Evolutionary conservation across 805 yeast species (phyloP).

Genomic region (Isabelozyma gotoi): DNA sequence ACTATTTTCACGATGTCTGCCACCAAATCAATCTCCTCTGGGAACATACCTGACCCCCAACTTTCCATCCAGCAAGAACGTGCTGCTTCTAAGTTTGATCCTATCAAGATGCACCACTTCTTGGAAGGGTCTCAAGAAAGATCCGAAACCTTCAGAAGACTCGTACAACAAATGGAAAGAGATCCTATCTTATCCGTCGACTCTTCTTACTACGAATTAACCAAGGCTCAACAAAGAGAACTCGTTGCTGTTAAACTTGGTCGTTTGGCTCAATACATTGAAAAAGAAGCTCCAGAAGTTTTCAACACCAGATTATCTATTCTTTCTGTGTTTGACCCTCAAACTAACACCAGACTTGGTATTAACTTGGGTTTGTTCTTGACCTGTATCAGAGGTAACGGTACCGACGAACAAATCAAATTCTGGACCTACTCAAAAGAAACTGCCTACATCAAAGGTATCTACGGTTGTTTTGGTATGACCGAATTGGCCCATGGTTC

Average conservation of each 20-base stretch:
- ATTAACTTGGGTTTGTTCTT: conserved; percentile 86
- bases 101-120: conserved; percentile 39
- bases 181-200: conserved; percentile 64
- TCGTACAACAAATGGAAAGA: conserved; percentile 59
- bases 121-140: conserved; percentile 42
- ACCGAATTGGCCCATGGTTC: conserved; percentile 68
- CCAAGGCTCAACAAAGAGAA: conserved; percentile 58
- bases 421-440: conserved; percentile 81
- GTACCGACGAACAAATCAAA: conserved; percentile 77
- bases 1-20: not conserved
- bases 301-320: conserved; percentile 61
- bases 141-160: conserved; percentile 45
- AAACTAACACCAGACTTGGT: conserved; percentile 77
- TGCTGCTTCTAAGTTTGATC: conserved; percentile 29
- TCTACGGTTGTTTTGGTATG: conserved; percentile 63
- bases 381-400: conserved; percentile 80
- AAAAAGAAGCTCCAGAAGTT: conserved; percentile 39
- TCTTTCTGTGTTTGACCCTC: conserved; percentile 72
- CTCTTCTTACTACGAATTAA: conserved; percentile 55
- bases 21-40: conserved; percentile 6
- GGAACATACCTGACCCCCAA: conserved; percentile 34
- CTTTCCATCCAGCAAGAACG: conserved; percentile 31
- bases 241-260: conserved; percentile 60
- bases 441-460: conserved; percentile 54
- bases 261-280: conserved; percentile 62